phyloP scores from a whole-genome alignment of 345 rosid species.

The Citrus trifoliata region DNA sequence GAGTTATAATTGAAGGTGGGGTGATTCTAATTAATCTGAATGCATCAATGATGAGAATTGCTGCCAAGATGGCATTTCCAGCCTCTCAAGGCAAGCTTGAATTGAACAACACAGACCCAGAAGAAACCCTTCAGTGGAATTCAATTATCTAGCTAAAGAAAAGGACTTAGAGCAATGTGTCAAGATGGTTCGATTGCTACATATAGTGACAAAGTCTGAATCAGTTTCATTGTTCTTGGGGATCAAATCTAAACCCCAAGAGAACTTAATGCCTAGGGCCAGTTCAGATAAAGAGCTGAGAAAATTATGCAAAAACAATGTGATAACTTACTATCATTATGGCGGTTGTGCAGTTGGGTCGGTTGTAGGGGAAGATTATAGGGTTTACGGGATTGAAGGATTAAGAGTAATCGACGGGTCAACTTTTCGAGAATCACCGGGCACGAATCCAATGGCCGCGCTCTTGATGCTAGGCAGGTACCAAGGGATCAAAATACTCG shows the following conservation, averaged over 20 bases:
- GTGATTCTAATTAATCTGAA: constrained; percentile 44
- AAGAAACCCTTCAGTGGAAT: constrained; percentile 59
- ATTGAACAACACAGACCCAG: constrained; percentile 47
- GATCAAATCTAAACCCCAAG: constrained; percentile 13
- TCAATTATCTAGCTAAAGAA: constrained; percentile 58
- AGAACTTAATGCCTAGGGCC: constrained; percentile 25
- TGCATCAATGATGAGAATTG: constrained; percentile 47
- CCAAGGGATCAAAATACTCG: constrained; percentile 59
- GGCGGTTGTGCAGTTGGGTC: constrained; percentile 64
- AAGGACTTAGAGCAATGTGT: constrained; percentile 50
- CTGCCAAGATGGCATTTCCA: constrained; percentile 65
- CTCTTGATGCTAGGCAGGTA: constrained; percentile 74
- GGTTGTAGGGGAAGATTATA: constrained; percentile 54
- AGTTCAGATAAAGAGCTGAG: constrained; percentile 26
- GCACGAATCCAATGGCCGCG: constrained; percentile 84
- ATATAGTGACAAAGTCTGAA: constrained; percentile 51
- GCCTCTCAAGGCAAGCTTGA: constrained; percentile 62
- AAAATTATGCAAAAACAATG: constrained; percentile 56
- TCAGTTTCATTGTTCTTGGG: constrained; percentile 49
- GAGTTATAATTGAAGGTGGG: constrained; percentile 52
- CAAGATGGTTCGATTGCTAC: constrained; percentile 53
- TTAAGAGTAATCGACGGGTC: constrained; percentile 74
- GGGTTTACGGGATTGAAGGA: constrained; percentile 45
- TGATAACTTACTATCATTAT: constrained; percentile 61
- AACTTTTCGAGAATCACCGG: constrained; percentile 70